Evolutionary conservation across 495 filamentous ascomycete species (phyloP).

Genomic region (Penicillium bovifimosum): DNA sequence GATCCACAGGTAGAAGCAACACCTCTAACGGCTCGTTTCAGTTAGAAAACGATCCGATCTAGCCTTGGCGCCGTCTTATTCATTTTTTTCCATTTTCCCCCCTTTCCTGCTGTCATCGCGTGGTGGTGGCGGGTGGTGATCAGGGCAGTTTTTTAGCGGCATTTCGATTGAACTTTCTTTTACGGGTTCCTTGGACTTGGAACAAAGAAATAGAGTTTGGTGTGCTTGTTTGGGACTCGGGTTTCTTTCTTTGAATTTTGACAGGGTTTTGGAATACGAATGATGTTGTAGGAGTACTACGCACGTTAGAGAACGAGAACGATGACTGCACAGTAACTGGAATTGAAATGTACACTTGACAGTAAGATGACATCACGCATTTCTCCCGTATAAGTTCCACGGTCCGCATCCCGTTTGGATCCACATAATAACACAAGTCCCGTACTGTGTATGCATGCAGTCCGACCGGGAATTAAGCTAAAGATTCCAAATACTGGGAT

Average conservation of each 20-base stretch:
- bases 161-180: constrained; percentile 1
- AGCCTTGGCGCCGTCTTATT: constrained; percentile 6
- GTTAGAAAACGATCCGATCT: background rate
- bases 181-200: background rate
- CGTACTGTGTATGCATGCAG: too few species aligned
- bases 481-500: constrained; percentile 2
- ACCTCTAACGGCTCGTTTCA: constrained; percentile 3
- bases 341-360: background rate
- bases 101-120: constrained; percentile 1
- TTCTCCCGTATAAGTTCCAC: constrained; percentile 1
- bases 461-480: background rate
- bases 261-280: background rate
- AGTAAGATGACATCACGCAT: constrained; percentile 3
- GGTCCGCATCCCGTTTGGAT: background rate
- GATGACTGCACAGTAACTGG: too few species aligned
- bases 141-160: background rate
- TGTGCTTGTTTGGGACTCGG: background rate
- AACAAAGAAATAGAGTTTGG: background rate
- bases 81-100: background rate
- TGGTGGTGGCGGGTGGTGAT: background rate
- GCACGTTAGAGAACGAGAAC: background rate
- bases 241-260: background rate
- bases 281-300: background rate
- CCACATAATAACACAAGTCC: background rate
- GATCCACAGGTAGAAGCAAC: background rate